phyloP scores from a whole-genome alignment of 495 filamentous ascomycete species.

The Viridothelium virens region DNA sequence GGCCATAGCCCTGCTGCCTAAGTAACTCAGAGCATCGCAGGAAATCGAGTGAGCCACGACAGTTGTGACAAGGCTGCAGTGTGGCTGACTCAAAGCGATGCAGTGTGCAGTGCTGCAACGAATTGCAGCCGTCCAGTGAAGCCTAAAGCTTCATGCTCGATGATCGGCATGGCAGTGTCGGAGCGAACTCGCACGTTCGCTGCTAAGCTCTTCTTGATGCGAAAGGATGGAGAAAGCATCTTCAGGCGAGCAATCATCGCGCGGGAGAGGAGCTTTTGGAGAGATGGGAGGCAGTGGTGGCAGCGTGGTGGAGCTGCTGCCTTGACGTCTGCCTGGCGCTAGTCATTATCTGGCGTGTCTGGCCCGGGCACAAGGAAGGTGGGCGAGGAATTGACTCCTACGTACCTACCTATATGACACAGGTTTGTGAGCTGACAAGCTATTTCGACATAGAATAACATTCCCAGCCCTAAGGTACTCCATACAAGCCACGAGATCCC shows the following conservation, averaged over 20 bases:
- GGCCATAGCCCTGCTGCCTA: conserved; percentile 1
- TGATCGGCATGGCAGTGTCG: conserved; percentile 5
- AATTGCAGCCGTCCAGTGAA: not conserved
- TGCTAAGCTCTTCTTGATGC: not conserved
- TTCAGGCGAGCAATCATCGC: no score
- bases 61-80: not conserved
- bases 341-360: no score
- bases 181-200: not conserved
- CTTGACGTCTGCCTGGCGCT: not conserved
- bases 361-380: no score
- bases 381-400: no score
- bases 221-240: not conserved
- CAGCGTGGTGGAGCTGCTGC: not conserved
- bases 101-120: not conserved
- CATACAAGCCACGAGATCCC: no score
- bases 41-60: not conserved
- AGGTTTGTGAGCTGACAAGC: no score
- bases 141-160: not conserved
- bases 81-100: conserved; percentile 6
- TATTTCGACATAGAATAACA: no score
- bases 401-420: no score
- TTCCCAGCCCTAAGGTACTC: no score
- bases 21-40: not conserved
- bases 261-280: not conserved
- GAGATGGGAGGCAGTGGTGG: not conserved